A percentile compares a stretch with the other conserved stretches of the same genome.
phyloP scores from a whole-genome alignment of 78 protist genomes.

The Creolimax fragrantissima region DNA sequence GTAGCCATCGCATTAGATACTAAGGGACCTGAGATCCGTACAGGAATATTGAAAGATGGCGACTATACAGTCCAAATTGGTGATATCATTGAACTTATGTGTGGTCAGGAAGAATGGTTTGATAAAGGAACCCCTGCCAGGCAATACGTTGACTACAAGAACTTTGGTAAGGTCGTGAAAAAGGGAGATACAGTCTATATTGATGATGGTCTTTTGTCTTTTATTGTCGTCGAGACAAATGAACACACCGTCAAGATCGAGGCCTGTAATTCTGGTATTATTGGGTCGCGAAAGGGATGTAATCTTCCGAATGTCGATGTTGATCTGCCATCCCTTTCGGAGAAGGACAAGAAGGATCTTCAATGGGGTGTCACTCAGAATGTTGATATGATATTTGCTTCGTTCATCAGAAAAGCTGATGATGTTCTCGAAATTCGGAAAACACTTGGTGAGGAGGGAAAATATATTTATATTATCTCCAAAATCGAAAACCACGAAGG shows the following conservation, averaged over 20 bases:
- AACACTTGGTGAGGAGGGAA: conserved; percentile 30
- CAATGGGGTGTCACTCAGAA: conserved; percentile 34
- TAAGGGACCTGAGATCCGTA: conserved; percentile 68
- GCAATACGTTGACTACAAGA: conserved; percentile 24
- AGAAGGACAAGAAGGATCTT: conserved; percentile 62
- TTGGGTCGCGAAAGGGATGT: conserved; percentile 57
- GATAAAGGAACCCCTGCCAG: not conserved
- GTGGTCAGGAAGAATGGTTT: not conserved
- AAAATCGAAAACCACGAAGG: conserved; percentile 86
- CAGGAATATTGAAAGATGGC: conserved; percentile 13
- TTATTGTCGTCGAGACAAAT: conserved; percentile 15
- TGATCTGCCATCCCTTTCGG: conserved; percentile 65
- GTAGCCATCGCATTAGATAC: conserved; percentile 51
- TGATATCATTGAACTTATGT: not conserved
- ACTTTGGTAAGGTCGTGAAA: conserved; percentile 18
- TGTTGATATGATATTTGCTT: conserved; percentile 71
- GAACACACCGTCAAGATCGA: not conserved
- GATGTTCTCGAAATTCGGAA: conserved; percentile 49
- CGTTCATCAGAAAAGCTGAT: conserved; percentile 51
- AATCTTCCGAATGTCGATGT: conserved; percentile 66
- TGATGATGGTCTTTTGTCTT: conserved; percentile 59
- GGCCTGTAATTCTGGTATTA: conserved; percentile 47
- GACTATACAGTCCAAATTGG: not conserved
- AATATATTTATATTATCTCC: conserved; percentile 50
- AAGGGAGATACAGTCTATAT: conserved; percentile 25